Evolutionary conservation across 129 eudicot species (phyloP).

Genomic region (Saussurea involucrata): DNA sequence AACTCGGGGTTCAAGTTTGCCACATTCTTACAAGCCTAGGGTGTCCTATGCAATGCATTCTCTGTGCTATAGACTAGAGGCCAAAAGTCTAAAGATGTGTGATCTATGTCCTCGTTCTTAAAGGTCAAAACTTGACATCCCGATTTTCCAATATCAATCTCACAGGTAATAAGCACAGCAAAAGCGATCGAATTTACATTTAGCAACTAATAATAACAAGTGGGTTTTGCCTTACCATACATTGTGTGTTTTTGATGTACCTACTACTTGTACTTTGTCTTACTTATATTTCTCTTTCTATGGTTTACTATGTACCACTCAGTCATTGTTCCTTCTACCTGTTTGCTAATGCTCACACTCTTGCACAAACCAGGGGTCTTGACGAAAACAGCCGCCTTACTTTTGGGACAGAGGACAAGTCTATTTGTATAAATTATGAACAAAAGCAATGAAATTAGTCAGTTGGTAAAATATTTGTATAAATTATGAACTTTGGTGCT

Average conservation of each 20-base stretch:
- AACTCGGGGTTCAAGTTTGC: no score
- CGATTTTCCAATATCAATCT: no score
- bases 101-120: neutral
- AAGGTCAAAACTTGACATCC: no score
- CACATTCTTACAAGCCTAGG: neutral
- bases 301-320: neutral
- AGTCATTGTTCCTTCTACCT: neutral
- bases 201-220: neutral
- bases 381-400: neutral
- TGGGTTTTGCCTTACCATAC: neutral
- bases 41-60: neutral
- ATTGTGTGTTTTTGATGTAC: no score
- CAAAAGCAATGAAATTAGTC: neutral
- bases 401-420: neutral
- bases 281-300: no score
- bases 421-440: no score
- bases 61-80: neutral
- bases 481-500: neutral
- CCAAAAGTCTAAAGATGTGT: neutral
- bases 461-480: neutral
- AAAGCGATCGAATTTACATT: neutral
- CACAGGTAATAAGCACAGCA: neutral
- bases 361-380: neutral
- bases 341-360: neutral
- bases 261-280: no score